Evolutionary conservation across 345 rosid species (phyloP).

Genomic region (Linum usitatissimum): DNA sequence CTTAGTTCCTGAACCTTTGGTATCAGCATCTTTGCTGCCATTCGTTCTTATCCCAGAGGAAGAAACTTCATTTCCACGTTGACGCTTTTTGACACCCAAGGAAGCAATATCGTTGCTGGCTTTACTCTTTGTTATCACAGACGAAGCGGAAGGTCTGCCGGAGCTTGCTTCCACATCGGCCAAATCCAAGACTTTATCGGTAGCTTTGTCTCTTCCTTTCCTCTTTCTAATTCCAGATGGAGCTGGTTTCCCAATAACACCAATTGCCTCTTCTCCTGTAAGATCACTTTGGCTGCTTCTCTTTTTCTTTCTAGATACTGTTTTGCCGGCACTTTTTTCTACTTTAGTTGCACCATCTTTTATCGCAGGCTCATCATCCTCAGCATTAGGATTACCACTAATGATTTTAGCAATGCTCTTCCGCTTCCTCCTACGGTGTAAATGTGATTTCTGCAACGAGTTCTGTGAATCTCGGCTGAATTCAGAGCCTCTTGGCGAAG

Average conservation of each 20-base stretch:
- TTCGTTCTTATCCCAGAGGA: slow-evolving; percentile 10
- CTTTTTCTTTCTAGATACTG: slow-evolving; percentile 7
- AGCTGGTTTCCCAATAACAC: slow-evolving; percentile 5
- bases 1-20: background rate
- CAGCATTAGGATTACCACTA: slow-evolving; percentile 27
- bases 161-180: slow-evolving; percentile 5
- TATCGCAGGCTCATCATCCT: background rate
- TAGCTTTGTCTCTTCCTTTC: background rate
- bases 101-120: background rate
- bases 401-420: slow-evolving; percentile 85
- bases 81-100: background rate
- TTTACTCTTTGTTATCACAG: slow-evolving; percentile 7
- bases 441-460: slow-evolving; percentile 26
- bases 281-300: slow-evolving; percentile 8
- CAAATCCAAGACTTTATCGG: background rate
- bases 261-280: slow-evolving; percentile 13
- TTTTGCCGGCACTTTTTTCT: background rate
- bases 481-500: slow-evolving; percentile 13
- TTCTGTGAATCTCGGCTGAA: slow-evolving; percentile 18
- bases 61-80: no score
- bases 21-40: slow-evolving; percentile 16
- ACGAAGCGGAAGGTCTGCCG: slow-evolving; percentile 6
- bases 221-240: slow-evolving; percentile 10
- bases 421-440: slow-evolving; percentile 44
- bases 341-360: slow-evolving; percentile 1